These are phyloP conservation scores for Saccharomycopsis sp. DNA, from an alignment of 805 yeast genomes.

Conservation along the genomic window DNA sequence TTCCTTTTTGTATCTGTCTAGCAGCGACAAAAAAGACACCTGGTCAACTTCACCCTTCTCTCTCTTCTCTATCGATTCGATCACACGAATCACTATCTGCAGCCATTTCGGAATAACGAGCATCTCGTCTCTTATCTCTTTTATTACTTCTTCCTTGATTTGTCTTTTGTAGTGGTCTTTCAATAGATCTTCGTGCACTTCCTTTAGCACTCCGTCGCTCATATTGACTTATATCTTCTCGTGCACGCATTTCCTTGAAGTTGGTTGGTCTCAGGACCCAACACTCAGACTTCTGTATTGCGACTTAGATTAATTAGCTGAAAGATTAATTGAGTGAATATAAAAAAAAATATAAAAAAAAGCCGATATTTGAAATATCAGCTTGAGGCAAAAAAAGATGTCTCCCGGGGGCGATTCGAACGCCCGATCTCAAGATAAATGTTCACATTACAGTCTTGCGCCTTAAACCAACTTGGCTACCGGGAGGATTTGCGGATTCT, in stretches of 20 bases:
- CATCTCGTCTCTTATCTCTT: neutral
- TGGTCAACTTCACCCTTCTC: neutral
- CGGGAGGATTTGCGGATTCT: too few species aligned
- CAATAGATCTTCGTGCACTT: neutral
- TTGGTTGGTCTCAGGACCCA: too few species aligned
- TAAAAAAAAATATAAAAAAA: too few species aligned
- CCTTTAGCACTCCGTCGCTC: neutral
- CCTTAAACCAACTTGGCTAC: conserved; percentile 4
- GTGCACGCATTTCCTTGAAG: too few species aligned
- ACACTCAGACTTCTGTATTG: too few species aligned
- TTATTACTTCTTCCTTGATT: neutral
- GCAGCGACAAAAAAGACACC: neutral
- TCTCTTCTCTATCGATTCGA: neutral
- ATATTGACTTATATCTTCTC: neutral
- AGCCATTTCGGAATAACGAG: neutral
- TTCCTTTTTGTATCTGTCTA: neutral
- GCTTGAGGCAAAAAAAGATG: neutral
- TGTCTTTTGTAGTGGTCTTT: neutral
- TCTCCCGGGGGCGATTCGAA: conserved; percentile 5
- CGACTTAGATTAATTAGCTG: too few species aligned
- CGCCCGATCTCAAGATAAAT: conserved; percentile 3
- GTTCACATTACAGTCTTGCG: conserved; percentile 3
- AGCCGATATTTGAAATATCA: neutral
- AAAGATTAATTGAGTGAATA: too few species aligned
- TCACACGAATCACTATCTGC: neutral